phyloP scores from a whole-genome alignment of 2,329 filamentous ascomycete species.

The Aspergillus brunneoviolaceus region DNA sequence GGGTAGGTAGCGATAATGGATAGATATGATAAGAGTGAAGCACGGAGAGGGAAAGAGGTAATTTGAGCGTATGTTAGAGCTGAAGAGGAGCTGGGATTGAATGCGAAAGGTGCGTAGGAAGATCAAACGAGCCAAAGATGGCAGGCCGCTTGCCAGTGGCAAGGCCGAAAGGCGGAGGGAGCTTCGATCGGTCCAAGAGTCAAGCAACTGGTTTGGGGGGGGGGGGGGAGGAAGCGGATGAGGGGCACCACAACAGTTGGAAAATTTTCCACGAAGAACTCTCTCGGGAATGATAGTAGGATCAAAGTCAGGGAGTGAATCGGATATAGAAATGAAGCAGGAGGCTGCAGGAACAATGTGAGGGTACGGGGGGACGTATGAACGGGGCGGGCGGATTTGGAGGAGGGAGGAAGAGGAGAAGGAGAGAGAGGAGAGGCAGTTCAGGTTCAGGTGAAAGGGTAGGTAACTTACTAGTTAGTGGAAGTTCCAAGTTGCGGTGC shows the following conservation, averaged over 20 bases:
- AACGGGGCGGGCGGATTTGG: neutral
- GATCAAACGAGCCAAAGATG: conserved; percentile 8
- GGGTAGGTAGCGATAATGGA: conserved; percentile 7
- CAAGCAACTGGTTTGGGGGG: neutral
- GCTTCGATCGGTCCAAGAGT: conserved; percentile 16
- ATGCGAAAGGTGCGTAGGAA: neutral
- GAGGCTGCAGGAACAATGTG: neutral
- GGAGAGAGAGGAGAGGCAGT: neutral
- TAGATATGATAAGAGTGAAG: neutral
- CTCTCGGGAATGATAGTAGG: neutral
- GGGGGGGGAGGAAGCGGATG: conserved; percentile 13
- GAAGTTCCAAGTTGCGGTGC: neutral
- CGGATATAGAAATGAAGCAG: neutral
- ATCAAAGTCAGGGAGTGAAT: neutral
- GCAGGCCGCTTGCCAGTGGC: conserved; percentile 18
- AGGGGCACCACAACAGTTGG: conserved; percentile 14
- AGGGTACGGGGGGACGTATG: neutral
- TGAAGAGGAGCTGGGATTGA: neutral
- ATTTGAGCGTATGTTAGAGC: neutral
- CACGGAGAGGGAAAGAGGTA: conserved; percentile 2
- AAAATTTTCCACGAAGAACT: neutral
- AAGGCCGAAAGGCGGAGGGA: conserved; percentile 10
- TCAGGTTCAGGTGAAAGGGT: neutral
- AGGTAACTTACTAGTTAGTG: no score
- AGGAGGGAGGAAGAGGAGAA: neutral